Evolutionary conservation across 768 basidiomycete genomes (phyloP).

Genomic region (Pulveroboletus sp.): DNA sequence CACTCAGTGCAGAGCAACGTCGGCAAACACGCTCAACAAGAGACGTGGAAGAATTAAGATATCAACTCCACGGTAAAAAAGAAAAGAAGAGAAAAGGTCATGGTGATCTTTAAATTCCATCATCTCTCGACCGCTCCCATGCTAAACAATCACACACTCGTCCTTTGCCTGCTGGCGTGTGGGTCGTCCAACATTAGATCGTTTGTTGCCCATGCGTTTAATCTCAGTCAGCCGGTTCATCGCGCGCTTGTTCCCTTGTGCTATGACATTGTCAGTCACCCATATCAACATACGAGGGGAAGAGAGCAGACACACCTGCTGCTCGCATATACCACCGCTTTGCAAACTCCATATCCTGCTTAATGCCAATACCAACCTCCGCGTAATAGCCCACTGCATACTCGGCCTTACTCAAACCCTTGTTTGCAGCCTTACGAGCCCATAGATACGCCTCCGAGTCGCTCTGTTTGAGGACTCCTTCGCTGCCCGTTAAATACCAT

Average conservation of each 20-base stretch:
- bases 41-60: conserved; percentile 14
- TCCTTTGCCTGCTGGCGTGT: conserved; percentile 92
- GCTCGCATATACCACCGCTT: conserved; percentile 99
- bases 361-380: conserved; percentile 95
- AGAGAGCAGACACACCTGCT: conserved; percentile 61
- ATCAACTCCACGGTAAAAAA: neutral
- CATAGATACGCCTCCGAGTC: conserved; percentile 99
- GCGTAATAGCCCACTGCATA: conserved; percentile 99
- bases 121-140: neutral
- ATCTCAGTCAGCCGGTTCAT: conserved; percentile 95
- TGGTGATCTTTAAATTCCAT: conserved; percentile 6
- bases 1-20: conserved; percentile 5
- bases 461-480: conserved; percentile 94
- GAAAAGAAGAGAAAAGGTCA: neutral
- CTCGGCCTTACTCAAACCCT: conserved; percentile 94
- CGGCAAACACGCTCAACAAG: neutral
- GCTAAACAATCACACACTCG: conserved; percentile 80
- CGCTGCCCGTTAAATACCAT: conserved; percentile 96
- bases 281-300: neutral
- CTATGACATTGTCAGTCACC: conserved; percentile 36
- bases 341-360: conserved; percentile 92
- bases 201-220: conserved; percentile 82
- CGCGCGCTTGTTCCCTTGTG: conserved; percentile 96
- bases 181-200: conserved; percentile 72
- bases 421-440: conserved; percentile 95